A percentile compares a stretch with the other conserved stretches of the same genome.
Evolutionary conservation across 1,284 basidiomycete genomes (phyloP).

Genomic region (Polyporus tsugae): DNA sequence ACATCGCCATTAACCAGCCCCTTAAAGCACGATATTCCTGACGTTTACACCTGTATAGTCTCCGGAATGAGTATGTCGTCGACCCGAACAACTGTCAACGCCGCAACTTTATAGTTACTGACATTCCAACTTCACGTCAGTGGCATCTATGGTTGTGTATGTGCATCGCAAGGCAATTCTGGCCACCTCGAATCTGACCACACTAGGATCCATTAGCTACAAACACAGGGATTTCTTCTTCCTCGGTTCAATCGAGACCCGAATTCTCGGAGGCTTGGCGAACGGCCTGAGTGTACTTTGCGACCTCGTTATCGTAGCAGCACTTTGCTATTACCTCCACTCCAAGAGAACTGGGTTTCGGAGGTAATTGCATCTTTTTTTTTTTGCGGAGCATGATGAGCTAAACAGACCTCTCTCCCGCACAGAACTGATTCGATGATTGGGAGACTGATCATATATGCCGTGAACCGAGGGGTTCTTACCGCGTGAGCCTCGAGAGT

Average conservation of each 20-base stretch:
- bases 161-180: not conserved
- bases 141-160: not conserved
- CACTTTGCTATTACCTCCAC: not conserved
- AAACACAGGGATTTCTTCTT: not conserved
- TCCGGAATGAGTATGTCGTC: too few species aligned
- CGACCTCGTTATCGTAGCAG: not conserved
- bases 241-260: not conserved
- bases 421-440: not conserved
- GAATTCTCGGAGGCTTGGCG: not conserved
- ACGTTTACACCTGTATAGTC: too few species aligned
- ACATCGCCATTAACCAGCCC: too few species aligned
- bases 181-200: not conserved
- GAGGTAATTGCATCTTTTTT: too few species aligned
- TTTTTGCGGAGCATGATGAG: not conserved
- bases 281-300: not conserved
- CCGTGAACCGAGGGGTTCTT: too few species aligned
- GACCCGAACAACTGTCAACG: too few species aligned
- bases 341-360: not conserved
- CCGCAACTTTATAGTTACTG: too few species aligned
- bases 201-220: not conserved
- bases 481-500: too few species aligned
- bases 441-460: not conserved
- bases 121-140: not conserved
- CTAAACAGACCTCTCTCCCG: not conserved
- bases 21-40: too few species aligned